phyloP scores from a whole-genome alignment of 306 rosid species.

The Vicia sativa region DNA sequence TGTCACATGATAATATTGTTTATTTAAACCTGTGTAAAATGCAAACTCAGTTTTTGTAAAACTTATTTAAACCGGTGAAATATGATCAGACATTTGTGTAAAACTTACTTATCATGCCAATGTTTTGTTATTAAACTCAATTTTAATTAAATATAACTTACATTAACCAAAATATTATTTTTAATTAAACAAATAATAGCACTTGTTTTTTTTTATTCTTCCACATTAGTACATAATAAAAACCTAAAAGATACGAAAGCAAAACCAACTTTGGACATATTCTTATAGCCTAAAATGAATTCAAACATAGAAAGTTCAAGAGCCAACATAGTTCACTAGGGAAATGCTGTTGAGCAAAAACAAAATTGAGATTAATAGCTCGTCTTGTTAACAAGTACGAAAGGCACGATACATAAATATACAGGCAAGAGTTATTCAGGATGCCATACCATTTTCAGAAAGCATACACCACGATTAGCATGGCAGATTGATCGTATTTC shows the following conservation, averaged over 20 bases:
- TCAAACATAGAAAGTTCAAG: not conserved
- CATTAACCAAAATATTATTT: not conserved
- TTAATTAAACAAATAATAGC: not conserved
- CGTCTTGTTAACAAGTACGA: not conserved
- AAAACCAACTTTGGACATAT: not conserved
- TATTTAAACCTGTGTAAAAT: not conserved
- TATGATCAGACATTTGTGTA: not conserved
- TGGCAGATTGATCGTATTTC: constrained; percentile 81
- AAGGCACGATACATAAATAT: constrained; percentile 22
- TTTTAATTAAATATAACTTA: not conserved
- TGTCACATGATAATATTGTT: constrained; percentile 3
- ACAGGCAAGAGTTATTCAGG: constrained; percentile 13
- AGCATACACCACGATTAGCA: constrained; percentile 74
- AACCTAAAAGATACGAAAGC: not conserved
- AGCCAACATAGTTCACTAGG: not conserved
- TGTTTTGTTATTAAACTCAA: not conserved
- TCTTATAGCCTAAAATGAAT: not conserved
- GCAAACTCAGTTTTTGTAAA: too few species aligned
- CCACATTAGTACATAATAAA: not conserved
- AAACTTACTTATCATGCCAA: not conserved
- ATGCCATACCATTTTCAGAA: constrained; percentile 65
- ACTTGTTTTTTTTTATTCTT: not conserved
- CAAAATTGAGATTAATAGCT: not conserved
- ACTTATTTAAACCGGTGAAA: too few species aligned
- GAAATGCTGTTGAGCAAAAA: not conserved